phyloP scores from a whole-genome alignment of 371 early-diverging fungal genomes.

The Mucor velutinosus region DNA sequence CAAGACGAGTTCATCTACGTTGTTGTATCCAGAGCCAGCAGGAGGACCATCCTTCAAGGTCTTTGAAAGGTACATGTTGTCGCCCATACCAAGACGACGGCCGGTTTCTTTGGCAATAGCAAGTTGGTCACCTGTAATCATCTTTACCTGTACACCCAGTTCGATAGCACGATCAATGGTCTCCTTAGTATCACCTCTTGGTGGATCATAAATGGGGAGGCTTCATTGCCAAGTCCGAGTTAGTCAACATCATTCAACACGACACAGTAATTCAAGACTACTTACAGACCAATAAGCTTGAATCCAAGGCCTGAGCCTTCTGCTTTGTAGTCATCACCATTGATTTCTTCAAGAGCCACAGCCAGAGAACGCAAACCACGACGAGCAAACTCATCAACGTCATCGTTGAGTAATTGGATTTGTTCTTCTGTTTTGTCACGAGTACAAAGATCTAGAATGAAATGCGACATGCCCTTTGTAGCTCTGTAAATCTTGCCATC shows the following conservation, averaged over 20 bases:
- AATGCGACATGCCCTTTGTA: slow-evolving; percentile 68
- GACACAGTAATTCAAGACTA: too few relatives aligned
- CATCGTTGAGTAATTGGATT: slow-evolving; percentile 42
- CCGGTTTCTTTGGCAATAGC: slow-evolving; percentile 86
- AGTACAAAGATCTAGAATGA: slow-evolving; percentile 64
- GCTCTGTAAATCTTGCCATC: slow-evolving; percentile 61
- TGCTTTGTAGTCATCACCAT: slow-evolving; percentile 40
- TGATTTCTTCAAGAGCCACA: slow-evolving; percentile 65
- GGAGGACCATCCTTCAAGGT: slow-evolving; percentile 70
- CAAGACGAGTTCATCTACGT: slow-evolving; percentile 74
- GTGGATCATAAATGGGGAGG: slow-evolving; percentile 85
- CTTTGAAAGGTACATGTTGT: slow-evolving; percentile 62
- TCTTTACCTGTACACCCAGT: slow-evolving; percentile 86
- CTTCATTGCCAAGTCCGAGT: too few relatives aligned
- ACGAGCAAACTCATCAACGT: slow-evolving; percentile 67
- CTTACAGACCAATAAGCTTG: slow-evolving; percentile 56
- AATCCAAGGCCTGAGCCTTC: slow-evolving; percentile 58
- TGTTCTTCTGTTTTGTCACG: slow-evolving; percentile 60
- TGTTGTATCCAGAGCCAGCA: slow-evolving; percentile 62
- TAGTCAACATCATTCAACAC: too few relatives aligned
- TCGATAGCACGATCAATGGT: slow-evolving; percentile 79
- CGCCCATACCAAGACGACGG: slow-evolving; percentile 65
- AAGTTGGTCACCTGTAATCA: slow-evolving; percentile 92
- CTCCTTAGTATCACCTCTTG: slow-evolving; percentile 71
- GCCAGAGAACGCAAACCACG: slow-evolving; percentile 79